phyloP scores from a whole-genome alignment of 1,139 yeast species.

The Kodamaea anthophila region DNA sequence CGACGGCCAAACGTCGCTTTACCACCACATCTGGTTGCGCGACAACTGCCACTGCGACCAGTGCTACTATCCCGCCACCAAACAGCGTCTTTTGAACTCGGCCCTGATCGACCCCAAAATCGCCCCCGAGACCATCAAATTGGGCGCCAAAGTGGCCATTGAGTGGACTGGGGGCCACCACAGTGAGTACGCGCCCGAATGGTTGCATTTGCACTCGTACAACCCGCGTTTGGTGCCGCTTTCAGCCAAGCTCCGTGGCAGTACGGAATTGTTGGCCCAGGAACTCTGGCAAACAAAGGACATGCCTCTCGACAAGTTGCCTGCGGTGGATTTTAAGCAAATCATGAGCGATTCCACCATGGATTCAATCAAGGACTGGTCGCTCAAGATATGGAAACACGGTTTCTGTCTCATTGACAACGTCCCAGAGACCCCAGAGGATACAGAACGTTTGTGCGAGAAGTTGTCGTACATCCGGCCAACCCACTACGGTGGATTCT shows the following conservation, averaged over 20 bases:
- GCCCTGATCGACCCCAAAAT: constrained; percentile 47
- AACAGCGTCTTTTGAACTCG: constrained; percentile 59
- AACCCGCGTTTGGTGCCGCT: constrained; percentile 41
- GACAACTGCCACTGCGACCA: constrained; percentile 63
- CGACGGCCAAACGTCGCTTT: constrained; percentile 14
- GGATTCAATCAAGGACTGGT: constrained; percentile 52
- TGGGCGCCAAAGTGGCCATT: constrained; percentile 14
- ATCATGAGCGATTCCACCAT: constrained; percentile 35
- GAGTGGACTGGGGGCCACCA: constrained; percentile 49
- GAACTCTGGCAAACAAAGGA: constrained; percentile 46
- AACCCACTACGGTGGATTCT: constrained; percentile 76
- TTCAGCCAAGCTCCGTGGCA: constrained; percentile 23
- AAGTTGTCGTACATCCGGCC: constrained; percentile 59
- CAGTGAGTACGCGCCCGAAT: constrained; percentile 41
- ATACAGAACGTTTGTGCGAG: constrained; percentile 55
- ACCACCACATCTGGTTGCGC: constrained; percentile 60
- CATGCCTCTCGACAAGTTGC: constrained; percentile 35
- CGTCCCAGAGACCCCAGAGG: constrained; percentile 59
- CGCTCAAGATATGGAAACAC: constrained; percentile 49
- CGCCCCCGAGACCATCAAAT: constrained; percentile 21
- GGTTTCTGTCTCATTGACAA: constrained; percentile 63
- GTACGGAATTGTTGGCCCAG: constrained; percentile 23
- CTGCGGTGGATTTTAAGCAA: constrained; percentile 44
- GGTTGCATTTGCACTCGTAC: constrained; percentile 59
- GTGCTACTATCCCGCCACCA: constrained; percentile 56